phyloP scores from a whole-genome alignment of 345 rosid species.

The Jatropha curcas region DNA sequence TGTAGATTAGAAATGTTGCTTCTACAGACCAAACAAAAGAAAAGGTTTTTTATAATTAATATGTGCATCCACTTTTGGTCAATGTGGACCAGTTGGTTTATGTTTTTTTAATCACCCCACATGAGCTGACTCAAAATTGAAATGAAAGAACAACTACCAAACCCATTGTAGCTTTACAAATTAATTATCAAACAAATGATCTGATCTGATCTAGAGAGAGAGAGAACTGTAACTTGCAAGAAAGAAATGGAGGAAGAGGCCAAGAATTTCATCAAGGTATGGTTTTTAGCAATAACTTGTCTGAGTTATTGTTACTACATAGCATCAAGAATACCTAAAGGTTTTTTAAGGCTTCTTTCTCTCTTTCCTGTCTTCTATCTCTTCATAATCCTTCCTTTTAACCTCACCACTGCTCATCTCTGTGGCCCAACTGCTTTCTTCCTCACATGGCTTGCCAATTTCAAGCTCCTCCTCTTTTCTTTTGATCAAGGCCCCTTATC shows the following conservation, averaged over 20 bases:
- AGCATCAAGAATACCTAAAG: neutral
- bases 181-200: no score
- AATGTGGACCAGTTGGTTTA: no score
- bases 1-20: no score
- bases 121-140: no score
- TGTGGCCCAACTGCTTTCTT: constrained; percentile 40
- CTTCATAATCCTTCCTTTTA: constrained; percentile 50
- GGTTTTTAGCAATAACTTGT: neutral
- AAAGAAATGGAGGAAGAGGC: constrained; percentile 6
- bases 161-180: no score
- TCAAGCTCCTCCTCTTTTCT: constrained; percentile 68
- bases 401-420: constrained; percentile 37
- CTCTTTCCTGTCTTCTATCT: constrained; percentile 7
- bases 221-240: neutral
- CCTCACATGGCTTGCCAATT: constrained; percentile 59
- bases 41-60: no score
- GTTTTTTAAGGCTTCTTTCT: neutral
- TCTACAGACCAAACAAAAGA: no score
- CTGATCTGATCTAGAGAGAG: no score
- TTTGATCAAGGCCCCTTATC: constrained; percentile 60
- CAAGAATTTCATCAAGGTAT: constrained; percentile 7
- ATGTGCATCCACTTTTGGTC: no score
- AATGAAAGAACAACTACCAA: no score
- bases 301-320: constrained; percentile 6
- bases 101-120: no score